A percentile compares a stretch with the other conserved stretches of the same genome.
Evolutionary conservation across 495 filamentous ascomycete species (phyloP).

Genomic region (Aspergillus bertholletiae): DNA sequence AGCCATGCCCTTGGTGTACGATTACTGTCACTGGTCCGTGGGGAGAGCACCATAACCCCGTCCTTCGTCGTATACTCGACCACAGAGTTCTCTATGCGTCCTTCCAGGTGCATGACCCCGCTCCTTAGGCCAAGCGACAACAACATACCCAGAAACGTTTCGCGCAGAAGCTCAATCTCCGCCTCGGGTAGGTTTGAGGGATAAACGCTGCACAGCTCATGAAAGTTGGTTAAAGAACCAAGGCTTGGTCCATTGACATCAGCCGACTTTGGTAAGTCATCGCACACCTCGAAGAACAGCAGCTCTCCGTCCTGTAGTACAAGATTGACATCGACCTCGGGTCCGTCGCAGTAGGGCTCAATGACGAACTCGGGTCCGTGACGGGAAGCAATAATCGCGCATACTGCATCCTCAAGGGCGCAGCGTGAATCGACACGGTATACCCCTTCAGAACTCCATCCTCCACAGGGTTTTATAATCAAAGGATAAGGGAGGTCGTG

Average conservation of each 20-base stretch:
- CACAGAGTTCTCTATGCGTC: conserved; percentile 28
- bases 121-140: conserved; percentile 22
- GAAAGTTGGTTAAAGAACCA: not conserved
- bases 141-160: not conserved
- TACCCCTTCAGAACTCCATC: conserved; percentile 43
- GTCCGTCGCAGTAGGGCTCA: conserved; percentile 34
- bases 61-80: conserved; percentile 23
- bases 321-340: conserved; percentile 54
- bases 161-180: not conserved
- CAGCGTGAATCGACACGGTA: too few species aligned
- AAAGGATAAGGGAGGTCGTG: conserved; percentile 30
- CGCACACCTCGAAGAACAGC: conserved; percentile 47
- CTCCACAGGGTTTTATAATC: conserved; percentile 44
- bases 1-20: not conserved
- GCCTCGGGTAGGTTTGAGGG: not conserved
- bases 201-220: not conserved
- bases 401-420: conserved; percentile 16
- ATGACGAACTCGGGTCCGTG: too few species aligned
- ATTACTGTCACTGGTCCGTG: not conserved
- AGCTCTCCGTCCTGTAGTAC: conserved; percentile 46
- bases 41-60: not conserved
- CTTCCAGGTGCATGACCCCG: conserved; percentile 37
- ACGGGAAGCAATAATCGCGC: not conserved
- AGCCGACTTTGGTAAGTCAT: conserved; percentile 48
- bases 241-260: conserved; percentile 18